phyloP scores from a whole-genome alignment of 2,329 filamentous ascomycete genomes.

The Scorias spongiosa region DNA sequence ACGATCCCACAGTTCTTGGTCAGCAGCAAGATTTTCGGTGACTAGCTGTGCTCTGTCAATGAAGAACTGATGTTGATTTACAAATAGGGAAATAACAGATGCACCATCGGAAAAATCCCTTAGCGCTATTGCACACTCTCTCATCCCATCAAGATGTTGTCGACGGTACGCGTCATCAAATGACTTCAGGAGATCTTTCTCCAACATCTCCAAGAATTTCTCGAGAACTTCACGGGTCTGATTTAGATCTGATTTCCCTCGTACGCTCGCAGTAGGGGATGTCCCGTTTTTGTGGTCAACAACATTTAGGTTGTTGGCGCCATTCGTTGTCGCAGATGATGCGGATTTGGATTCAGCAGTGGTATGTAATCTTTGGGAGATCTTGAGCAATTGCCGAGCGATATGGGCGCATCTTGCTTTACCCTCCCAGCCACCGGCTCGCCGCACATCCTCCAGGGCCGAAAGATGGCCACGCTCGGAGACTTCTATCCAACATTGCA shows the following conservation, averaged over 20 bases:
- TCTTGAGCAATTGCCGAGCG: slow-evolving; percentile 80
- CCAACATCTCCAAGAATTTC: slow-evolving; percentile 88
- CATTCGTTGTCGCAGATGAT: slow-evolving; percentile 17
- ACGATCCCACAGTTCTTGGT: slow-evolving; percentile 67
- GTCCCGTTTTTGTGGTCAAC: slow-evolving; percentile 24
- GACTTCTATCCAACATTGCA: slow-evolving; percentile 94
- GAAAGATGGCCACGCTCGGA: slow-evolving; percentile 76
- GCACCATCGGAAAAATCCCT: slow-evolving; percentile 92
- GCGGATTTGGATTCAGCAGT: slow-evolving; percentile 26
- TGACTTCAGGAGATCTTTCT: slow-evolving; percentile 87
- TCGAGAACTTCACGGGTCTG: slow-evolving; percentile 65
- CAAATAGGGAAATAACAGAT: slow-evolving; percentile 88
- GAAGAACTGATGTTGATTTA: slow-evolving; percentile 99
- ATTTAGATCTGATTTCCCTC: slow-evolving; percentile 28
- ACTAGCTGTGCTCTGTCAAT: slow-evolving; percentile 89
- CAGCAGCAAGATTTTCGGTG: slow-evolving; percentile 64
- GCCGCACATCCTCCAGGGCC: slow-evolving; percentile 74
- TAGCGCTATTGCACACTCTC: slow-evolving; percentile 85
- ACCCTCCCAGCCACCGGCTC: slow-evolving; percentile 72
- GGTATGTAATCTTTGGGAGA: slow-evolving; percentile 80
- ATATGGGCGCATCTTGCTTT: slow-evolving; percentile 92
- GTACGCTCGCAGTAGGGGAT: slow-evolving; percentile 36
- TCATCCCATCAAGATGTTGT: slow-evolving; percentile 96
- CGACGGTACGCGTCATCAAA: slow-evolving; percentile 94
- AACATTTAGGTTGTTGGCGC: slow-evolving; percentile 34